Evolutionary conservation across 768 basidiomycete genomes (phyloP), one percentile per base, ranked within the genome.

Genomic region (Pisolithus microcarpus): DNA sequence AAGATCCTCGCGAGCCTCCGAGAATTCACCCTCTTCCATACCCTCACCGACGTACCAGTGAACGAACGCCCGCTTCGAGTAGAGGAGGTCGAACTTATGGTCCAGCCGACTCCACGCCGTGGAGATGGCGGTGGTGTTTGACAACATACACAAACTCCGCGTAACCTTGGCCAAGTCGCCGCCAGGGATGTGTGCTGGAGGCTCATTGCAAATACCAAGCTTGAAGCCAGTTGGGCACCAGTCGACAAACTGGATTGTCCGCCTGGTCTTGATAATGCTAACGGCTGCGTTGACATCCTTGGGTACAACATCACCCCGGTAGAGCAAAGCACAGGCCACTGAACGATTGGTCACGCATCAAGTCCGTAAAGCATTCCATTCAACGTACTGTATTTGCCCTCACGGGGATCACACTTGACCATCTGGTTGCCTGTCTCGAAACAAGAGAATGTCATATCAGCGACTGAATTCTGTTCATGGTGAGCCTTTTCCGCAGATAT

Each of bases 1-100:
- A 52, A 99, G 85, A 68, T 99, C 95, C 74, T 99, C 96, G 53
- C 95, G 87, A 18, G 95, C 95, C 75, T 97, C 95, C 18, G 91
- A 94, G 75, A 98, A 97, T 74, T 99, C 95, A 67, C 95, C 95
- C 80, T 86, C 83, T 66, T 86, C 82, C 82, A 86, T 87, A 64
- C 84, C 82, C 67, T 86, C 83, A 54, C 84, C 82, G 53, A 85
- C 84, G 67, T 88, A 81, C 80, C 78, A 76, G 65, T 78, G 75
- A 8, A 76, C 73, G 56, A 78, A 69, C 21, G 70, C 72, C 58
- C 81, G 76, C 75, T 83, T 67, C 68, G 84, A 84, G 73, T 86
- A 87, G 38, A 87, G 75, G 42, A 87, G 73, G 61, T 87, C 85
- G 63, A 87, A 87, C 67, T 87, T 87, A 74, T 86, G 84, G 73